Base-by-base conservation (phyloP, 306 rosid genomes). In the Trichosanthes cucumerina region DNA sequence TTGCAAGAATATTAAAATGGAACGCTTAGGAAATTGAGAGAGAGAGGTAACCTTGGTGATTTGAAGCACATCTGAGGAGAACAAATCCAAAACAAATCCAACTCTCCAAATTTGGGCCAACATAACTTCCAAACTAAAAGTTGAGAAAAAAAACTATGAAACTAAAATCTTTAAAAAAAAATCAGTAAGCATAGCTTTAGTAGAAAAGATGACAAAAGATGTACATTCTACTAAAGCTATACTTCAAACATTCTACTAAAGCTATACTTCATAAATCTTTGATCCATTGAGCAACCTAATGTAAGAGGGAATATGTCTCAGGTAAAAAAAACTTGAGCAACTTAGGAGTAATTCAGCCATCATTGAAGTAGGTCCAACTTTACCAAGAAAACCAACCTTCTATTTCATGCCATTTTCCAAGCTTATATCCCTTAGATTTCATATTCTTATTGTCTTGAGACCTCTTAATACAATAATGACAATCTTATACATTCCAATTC, bases 41-140 rank as follows among this genome's bases (percentile, higher is more conserved):
- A 28, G 33, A 28, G 33, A 28, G 33, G 33, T 9, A 95, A 97
- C 97, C 88, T 96, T 64, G 92, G 33, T 28, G 79, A 85, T 91
- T 95, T 59, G 99, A 95, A 57, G 99, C 97, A 56, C 97, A 97
- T 65, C 97, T 88, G 53, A 92, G 85, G 81, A 95, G 99, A 28
- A 1, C 33, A 70, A n/a, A n/a, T n/a, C n/a, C n/a, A n/a, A n/a
- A n/a, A 95, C 96, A 95, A 92, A 95, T 79, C 93, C 78, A 95
- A 95, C 80, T 92, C 99, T 82, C 99, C 97, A 54, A 54, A 95
- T 92, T 88, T 91, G 97, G 86, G 99, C 97, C 78, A 95, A 96
- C 54, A 88, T 87, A 84, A 91, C 83, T 72, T 28, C 96, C 99
- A 78, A 95, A 97, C 99, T 95, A 84, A 21, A 39, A 58, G 8